Conservation (phyloP, 2,329 filamentous ascomycete species). For the Talaromyces marneffei region DNA sequence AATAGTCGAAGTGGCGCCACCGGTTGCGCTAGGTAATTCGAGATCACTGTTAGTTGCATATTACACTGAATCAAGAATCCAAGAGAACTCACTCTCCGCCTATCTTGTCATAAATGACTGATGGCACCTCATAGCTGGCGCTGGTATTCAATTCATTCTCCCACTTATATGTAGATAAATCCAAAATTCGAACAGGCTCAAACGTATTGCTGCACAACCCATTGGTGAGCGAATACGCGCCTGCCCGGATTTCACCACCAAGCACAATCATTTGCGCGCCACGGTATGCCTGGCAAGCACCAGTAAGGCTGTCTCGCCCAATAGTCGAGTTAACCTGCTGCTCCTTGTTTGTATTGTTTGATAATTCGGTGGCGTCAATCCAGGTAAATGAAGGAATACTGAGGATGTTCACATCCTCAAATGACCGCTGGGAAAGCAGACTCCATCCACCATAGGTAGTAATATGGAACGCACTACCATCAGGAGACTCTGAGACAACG, state of each 20-base stretch:
- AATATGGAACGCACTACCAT: slow-evolving; percentile 1
- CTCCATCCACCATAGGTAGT: slow-evolving; percentile 7
- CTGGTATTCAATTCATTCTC: neutral
- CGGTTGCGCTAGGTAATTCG: neutral
- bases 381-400: neutral
- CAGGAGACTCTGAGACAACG: neutral
- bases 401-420: slow-evolving; percentile 2
- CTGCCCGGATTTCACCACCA: neutral
- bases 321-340: neutral
- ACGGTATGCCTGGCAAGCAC: neutral
- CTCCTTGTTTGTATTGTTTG: neutral
- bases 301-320: slow-evolving; percentile 1
- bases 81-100: neutral
- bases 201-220: neutral
- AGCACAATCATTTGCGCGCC: slow-evolving; percentile 5
- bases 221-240: neutral
- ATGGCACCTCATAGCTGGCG: neutral
- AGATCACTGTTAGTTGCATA: neutral
- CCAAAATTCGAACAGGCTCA: neutral
- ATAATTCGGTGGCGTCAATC: neutral
- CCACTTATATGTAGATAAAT: slow-evolving; percentile 2
- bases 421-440: neutral
- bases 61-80: neutral
- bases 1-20: slow-evolving; percentile 2
- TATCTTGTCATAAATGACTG: slow-evolving; percentile 1